Conservation (phyloP, 345 rosid genomes). For the Salix arbutifolia region DNA sequence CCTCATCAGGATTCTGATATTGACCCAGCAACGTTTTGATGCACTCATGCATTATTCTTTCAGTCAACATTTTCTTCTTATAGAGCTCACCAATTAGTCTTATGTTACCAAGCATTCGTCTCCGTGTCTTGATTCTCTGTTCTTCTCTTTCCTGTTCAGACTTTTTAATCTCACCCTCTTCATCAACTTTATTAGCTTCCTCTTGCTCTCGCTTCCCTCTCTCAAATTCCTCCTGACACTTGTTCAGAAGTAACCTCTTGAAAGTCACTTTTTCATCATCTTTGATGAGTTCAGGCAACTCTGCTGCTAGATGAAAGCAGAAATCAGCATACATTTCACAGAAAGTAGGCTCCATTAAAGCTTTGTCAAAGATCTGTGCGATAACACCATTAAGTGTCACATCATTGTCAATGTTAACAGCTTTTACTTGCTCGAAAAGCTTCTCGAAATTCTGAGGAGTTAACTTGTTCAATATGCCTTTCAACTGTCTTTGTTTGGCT, state of each 20-base stretch:
- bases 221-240: constrained; percentile 98
- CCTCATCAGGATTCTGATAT: constrained; percentile 81
- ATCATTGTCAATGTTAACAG: constrained; percentile 73
- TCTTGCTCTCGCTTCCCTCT: constrained; percentile 88
- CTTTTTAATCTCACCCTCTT: constrained; percentile 72
- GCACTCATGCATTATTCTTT: constrained; percentile 90
- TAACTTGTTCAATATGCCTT: constrained; percentile 85
- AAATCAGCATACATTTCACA: constrained; percentile 96
- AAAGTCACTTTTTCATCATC: constrained; percentile 73
- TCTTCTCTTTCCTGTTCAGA: constrained; percentile 81
- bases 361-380: constrained; percentile 94
- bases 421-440: constrained; percentile 87
- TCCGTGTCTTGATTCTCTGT: constrained; percentile 75
- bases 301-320: constrained; percentile 63
- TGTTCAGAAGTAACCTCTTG: constrained; percentile 77
- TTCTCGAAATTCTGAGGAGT: constrained; percentile 96
- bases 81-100: constrained; percentile 96
- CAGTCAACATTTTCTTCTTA: constrained; percentile 89
- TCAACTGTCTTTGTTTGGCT: constrained; percentile 81
- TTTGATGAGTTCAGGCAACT: constrained; percentile 69
- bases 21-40: constrained; percentile 69
- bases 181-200: constrained; percentile 81
- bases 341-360: constrained; percentile 96
- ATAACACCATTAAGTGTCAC: constrained; percentile 73
- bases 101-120: constrained; percentile 92